Evolutionary conservation across 306 rosid species (phyloP).

Genomic region (Comarum palustre): DNA sequence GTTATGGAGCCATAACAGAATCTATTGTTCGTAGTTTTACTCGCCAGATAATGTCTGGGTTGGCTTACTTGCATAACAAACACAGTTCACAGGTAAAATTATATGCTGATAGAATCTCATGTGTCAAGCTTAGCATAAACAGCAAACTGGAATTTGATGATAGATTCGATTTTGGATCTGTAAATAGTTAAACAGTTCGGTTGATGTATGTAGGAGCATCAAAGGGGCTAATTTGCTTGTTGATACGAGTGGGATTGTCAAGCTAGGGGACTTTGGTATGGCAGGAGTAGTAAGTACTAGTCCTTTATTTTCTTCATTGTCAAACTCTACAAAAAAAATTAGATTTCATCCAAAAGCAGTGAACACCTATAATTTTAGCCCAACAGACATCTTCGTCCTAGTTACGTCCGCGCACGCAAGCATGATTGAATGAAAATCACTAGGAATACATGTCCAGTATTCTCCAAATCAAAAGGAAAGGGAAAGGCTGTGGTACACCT

Average conservation of each 20-base stretch:
- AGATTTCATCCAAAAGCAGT: too few species aligned
- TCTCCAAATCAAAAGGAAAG: too few species aligned
- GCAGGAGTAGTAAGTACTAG: conserved; percentile 67
- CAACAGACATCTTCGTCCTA: too few species aligned
- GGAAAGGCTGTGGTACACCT: too few species aligned
- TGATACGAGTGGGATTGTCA: conserved; percentile 84
- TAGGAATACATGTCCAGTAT: too few species aligned
- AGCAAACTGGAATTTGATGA: background rate
- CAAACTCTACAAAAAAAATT: too few species aligned
- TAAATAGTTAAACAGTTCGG: background rate
- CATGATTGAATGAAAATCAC: background rate
- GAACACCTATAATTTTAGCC: too few species aligned
- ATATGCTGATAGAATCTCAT: background rate
- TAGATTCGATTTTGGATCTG: background rate
- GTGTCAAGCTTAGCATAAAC: background rate
- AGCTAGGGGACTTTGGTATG: conserved; percentile 99
- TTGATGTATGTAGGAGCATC: conserved; percentile 54
- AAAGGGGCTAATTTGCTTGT: conserved; percentile 97
- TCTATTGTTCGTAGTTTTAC: conserved; percentile 84
- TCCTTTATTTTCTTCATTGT: conserved; percentile 4
- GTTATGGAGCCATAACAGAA: conserved; percentile 88
- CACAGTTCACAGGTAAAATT: conserved; percentile 70
- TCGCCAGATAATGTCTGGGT: conserved; percentile 82
- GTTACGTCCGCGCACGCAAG: too few species aligned
- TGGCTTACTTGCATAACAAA: conserved; percentile 86